Evolutionary conservation across 1,139 yeast species (phyloP), one percentile per base, ranked within the genome.

Genomic region (Geotrichum aggregatum): DNA sequence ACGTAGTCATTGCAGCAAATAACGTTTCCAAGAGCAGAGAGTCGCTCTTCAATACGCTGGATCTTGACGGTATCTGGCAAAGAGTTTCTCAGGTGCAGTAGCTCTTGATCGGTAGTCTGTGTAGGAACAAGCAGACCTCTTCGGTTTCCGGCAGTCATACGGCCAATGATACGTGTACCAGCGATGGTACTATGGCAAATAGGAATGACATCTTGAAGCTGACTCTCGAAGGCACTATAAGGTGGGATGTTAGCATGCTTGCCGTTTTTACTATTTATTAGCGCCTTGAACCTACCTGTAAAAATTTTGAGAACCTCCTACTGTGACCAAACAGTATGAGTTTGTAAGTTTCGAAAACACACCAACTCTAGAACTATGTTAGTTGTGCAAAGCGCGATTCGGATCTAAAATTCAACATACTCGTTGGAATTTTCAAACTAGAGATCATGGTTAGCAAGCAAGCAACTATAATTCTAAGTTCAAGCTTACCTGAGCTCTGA

Each of bases 101-200:
- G 82, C 72, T 94, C 99, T 73, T 92, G 98, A 71, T 94, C 99
- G n/a, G 98, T 88, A 49, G 98, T 94, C 71, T 91, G 96, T 28
- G 95, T 87, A 56, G 99, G 99, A 16, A 94, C 98, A 55, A 94
- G 78, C 60, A 94, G 76, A 41, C 99, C 99, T 69, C 98, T 82
- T 76, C 98, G 84, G 78, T 94, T 94, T 66, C 99, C 99, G 40
- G 97, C 97, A 41, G 96, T 87, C 96, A 94, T 87, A 71, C 98
- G 82, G 62, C 99, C 99, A 57, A 94, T 87, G 61, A 94, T 94
- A 73, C 98, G 85, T 63, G 96, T 89, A 62, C 98, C 98, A 43
- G 97, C 97, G 64, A 94, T 92, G 58, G 98, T 92, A 54, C 98
- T 87, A 69, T 92, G 97, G 59, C 88, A 94, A 65, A 92, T 89